Evolutionary conservation across 2,329 filamentous ascomycete species (phyloP).

Genomic region (Botrytis squamosa): DNA sequence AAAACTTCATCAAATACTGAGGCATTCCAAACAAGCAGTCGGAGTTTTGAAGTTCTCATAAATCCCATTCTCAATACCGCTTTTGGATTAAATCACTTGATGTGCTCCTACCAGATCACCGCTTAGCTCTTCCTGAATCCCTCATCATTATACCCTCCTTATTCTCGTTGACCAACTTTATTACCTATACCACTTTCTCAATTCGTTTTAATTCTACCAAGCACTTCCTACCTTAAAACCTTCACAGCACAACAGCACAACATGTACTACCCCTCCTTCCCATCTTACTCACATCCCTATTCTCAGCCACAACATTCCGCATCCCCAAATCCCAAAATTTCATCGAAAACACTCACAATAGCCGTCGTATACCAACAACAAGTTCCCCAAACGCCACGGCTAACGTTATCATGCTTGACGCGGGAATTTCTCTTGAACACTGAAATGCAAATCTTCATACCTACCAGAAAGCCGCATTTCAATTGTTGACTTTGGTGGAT

Average conservation of each 20-base stretch:
- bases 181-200: background rate
- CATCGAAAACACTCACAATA: background rate
- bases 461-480: too few relatives aligned
- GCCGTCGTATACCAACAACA: rapidly evolving
- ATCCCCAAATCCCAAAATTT: background rate
- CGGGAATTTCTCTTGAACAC: too few relatives aligned
- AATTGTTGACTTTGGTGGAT: too few relatives aligned
- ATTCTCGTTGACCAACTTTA: background rate
- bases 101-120: background rate
- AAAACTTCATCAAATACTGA: background rate
- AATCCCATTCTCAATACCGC: background rate
- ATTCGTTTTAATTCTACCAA: background rate
- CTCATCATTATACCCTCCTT: background rate
- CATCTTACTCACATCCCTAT: background rate
- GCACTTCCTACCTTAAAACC: background rate
- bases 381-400: background rate
- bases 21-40: background rate
- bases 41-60: background rate
- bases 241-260: background rate
- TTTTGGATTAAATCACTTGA: background rate
- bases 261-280: background rate
- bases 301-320: rapidly evolving
- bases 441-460: too few relatives aligned
- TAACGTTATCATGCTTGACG: too few relatives aligned
- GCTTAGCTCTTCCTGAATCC: background rate